Conservation (phyloP, 2,329 filamentous ascomycete genomes). For the Diplocarpon rosae region DNA sequence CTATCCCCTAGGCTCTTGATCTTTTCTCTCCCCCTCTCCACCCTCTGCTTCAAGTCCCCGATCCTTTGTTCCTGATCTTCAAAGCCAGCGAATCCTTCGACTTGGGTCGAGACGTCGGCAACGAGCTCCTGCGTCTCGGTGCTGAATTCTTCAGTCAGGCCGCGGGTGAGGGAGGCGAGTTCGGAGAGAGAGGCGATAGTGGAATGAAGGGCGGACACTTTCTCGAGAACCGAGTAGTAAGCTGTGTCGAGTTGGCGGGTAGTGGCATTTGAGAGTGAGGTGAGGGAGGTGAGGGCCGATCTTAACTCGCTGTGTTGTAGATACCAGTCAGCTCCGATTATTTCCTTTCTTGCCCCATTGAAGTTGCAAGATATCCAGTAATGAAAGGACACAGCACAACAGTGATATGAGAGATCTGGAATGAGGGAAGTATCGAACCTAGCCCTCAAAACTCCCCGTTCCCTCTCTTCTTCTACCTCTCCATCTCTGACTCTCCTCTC, state of each 20-base stretch:
- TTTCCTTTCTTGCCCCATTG: too few species aligned
- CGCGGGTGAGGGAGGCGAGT: slow-evolving; percentile 49
- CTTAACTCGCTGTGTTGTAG: slow-evolving; percentile 36
- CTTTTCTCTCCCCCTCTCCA: slow-evolving; percentile 47
- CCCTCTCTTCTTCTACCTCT: slow-evolving; percentile 32
- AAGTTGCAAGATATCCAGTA: too few species aligned
- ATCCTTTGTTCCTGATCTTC: slow-evolving; percentile 55
- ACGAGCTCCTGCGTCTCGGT: slow-evolving; percentile 47
- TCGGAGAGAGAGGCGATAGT: slow-evolving; percentile 56
- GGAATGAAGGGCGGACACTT: slow-evolving; percentile 50
- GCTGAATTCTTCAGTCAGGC: slow-evolving; percentile 48
- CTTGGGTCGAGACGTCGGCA: slow-evolving; percentile 40
- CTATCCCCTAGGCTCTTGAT: slow-evolving; percentile 49
- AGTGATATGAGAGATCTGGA: too few species aligned
- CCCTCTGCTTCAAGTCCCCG: slow-evolving; percentile 46
- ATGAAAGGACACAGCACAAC: too few species aligned
- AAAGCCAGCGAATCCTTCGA: slow-evolving; percentile 51
- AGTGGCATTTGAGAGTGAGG: slow-evolving; percentile 47
- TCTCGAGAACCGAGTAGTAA: slow-evolving; percentile 64
- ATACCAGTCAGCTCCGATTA: neutral
- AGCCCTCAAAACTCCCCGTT: slow-evolving; percentile 30
- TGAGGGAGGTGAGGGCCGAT: slow-evolving; percentile 42
- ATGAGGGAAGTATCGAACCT: slow-evolving; percentile 25
- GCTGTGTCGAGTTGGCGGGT: slow-evolving; percentile 60
- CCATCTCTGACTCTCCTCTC: slow-evolving; percentile 29